Percentiles rank a stretch among this genome's conserved stretches.
These are phyloP conservation scores for Sabuloglossum arenarium DNA, from an alignment of 495 filamentous ascomycete species.

Conservation along the genomic window DNA sequence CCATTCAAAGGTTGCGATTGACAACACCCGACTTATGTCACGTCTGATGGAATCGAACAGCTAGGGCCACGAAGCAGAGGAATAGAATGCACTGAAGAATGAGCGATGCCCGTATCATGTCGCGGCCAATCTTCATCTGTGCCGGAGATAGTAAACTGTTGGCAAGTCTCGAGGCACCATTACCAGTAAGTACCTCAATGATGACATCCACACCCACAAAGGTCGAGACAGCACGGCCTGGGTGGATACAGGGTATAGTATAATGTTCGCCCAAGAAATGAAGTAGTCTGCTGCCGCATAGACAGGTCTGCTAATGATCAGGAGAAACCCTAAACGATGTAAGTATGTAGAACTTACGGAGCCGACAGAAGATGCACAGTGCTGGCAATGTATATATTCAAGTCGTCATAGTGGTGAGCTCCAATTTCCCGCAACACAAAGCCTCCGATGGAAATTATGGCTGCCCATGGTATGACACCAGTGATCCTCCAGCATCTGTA, in stretches of 20 bases:
- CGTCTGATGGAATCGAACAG: conserved; percentile 34
- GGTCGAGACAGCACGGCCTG: conserved; percentile 54
- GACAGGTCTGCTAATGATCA: conserved; percentile 29
- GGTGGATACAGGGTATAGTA: conserved; percentile 67
- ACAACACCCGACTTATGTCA: conserved; percentile 31
- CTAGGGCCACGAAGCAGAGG: conserved; percentile 31
- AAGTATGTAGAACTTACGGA: conserved; percentile 29
- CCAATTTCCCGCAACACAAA: conserved; percentile 35
- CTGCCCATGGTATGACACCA: conserved; percentile 29
- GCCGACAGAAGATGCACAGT: conserved; percentile 38
- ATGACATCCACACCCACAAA: conserved; percentile 41
- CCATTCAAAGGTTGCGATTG: conserved; percentile 31
- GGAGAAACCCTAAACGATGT: background rate
- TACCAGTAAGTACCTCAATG: conserved; percentile 46
- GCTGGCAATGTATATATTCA: conserved; percentile 36
- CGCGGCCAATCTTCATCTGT: background rate
- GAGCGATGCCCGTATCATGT: background rate
- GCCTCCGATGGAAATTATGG: conserved; percentile 29
- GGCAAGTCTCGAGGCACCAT: conserved; percentile 40
- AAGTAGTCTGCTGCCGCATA: conserved; percentile 60
- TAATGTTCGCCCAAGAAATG: conserved; percentile 50
- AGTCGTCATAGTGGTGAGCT: conserved; percentile 34
- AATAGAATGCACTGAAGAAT: conserved; percentile 7
- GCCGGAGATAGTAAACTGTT: conserved; percentile 14
- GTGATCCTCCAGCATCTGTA: conserved; percentile 32